Percentiles rank a stretch among this genome's conserved stretches.
Conservation (phyloP, 2,329 filamentous ascomycete species). For the Seiridium cupressi region DNA sequence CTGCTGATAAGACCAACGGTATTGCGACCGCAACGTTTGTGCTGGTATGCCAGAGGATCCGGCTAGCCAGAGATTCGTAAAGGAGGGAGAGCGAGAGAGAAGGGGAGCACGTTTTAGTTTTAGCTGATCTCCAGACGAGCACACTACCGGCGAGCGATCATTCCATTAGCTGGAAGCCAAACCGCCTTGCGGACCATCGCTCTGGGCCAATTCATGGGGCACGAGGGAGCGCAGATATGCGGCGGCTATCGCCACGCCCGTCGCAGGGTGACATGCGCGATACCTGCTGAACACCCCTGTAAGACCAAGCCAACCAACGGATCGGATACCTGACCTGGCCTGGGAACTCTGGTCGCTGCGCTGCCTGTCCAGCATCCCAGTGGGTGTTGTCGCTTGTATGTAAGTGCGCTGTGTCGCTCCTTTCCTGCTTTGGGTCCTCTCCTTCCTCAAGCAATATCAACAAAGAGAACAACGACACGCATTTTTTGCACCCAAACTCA, state of each 20-base stretch:
- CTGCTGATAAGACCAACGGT: conserved; percentile 1
- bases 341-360: neutral
- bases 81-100: too few species aligned
- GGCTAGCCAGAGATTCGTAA: too few species aligned
- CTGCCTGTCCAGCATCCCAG: neutral
- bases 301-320: neutral
- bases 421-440: conserved; percentile 32
- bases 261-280: neutral
- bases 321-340: neutral
- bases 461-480: conserved; percentile 36
- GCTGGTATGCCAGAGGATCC: too few species aligned
- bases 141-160: neutral
- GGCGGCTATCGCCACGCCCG: neutral
- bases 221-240: neutral
- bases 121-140: too few species aligned
- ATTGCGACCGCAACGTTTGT: neutral
- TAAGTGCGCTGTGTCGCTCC: conserved; percentile 30
- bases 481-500: conserved; percentile 49
- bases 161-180: neutral
- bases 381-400: neutral
- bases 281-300: conserved; percentile 6
- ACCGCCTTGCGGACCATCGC: neutral
- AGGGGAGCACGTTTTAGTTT: too few species aligned
- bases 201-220: conserved; percentile 4
- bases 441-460: conserved; percentile 48